Evolutionary conservation across 257 asterid species (phyloP), one percentile per base, ranked within the genome.

Genomic region (Nicotiana paniculata): DNA sequence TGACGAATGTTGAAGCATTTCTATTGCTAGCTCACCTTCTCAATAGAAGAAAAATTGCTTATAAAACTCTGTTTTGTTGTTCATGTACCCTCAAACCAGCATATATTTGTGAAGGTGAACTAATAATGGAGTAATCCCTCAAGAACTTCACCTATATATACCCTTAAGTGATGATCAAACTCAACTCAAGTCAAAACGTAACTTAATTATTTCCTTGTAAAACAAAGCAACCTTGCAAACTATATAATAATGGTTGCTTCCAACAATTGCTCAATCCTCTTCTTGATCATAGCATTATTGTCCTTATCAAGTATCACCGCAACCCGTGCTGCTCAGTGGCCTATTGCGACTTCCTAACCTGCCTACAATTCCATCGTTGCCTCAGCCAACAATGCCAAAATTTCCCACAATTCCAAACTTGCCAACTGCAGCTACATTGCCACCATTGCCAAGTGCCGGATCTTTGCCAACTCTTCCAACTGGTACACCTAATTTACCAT

Each of bases 351-450:
- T 17, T 64, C 53, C 64, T 1, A 55, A 69, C 13, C 11, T 64
- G 77, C 77, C 77, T 6, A 64, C 64, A 2, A 64, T 48, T 24
- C 77, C 77, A 0, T 10, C 64, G 0, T 21, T 64, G 33, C 64
- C 83, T 28, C 48, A 79, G 9, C 82, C 75, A 62, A 39, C 82
- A 21, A 11, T 79, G 33, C 46, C 82, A 43, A 30, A 80, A 9
- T 46, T 46, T 51, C 12, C 12, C 6, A 6, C 12, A 6, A 51
- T 1, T 3, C 4, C 17, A 51, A 51, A 51, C 16, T 51, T 11
- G 15, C 83, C 83, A 1, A 46, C 43, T 6, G 17, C 16, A 2
- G 18, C 39, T 6, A 17, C 57, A 57, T 17, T 77, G 65, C 81
- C 81, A 33, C 81, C 69, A 57, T 58, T 59, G 55, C 82, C 70